Evolutionary conservation across 495 filamentous ascomycete species (phyloP).

Genomic region (Hypoxylon perforatum): DNA sequence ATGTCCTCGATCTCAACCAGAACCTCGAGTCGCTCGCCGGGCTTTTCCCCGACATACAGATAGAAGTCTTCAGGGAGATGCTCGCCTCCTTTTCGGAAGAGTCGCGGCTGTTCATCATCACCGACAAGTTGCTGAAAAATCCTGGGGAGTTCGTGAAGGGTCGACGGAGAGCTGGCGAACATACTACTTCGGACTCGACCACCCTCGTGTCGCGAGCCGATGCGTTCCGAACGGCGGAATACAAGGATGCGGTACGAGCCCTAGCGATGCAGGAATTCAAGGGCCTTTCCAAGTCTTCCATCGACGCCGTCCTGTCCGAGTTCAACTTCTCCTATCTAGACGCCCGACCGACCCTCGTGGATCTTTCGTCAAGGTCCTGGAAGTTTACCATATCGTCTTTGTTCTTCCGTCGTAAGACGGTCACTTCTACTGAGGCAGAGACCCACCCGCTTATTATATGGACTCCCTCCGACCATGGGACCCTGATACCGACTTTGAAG

Average conservation of each 20-base stretch:
- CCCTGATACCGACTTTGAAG: slow-evolving; percentile 68
- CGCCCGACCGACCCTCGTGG: slow-evolving; percentile 78
- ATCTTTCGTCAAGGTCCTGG: slow-evolving; percentile 86
- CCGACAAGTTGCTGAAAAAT: slow-evolving; percentile 84
- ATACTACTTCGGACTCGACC: slow-evolving; percentile 37
- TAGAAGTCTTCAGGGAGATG: slow-evolving; percentile 94
- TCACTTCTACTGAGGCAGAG: slow-evolving; percentile 64
- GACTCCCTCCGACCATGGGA: slow-evolving; percentile 63
- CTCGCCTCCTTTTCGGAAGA: slow-evolving; percentile 82
- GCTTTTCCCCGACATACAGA: slow-evolving; percentile 86
- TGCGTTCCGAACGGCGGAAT: slow-evolving; percentile 75
- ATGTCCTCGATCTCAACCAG: slow-evolving; percentile 78
- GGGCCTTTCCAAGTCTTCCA: slow-evolving; percentile 77
- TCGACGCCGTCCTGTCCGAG: slow-evolving; percentile 91
- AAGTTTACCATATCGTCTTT: slow-evolving; percentile 80
- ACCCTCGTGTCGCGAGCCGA: slow-evolving; percentile 71
- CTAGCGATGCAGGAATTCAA: slow-evolving; percentile 82
- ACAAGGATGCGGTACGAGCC: slow-evolving; percentile 75
- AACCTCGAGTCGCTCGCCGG: slow-evolving; percentile 75
- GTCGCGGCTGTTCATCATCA: slow-evolving; percentile 84
- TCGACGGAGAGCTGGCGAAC: slow-evolving; percentile 68
- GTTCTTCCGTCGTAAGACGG: slow-evolving; percentile 73
- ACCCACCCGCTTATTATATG: slow-evolving; percentile 71
- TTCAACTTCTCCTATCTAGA: slow-evolving; percentile 86
- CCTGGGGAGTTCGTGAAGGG: slow-evolving; percentile 79